Base-by-base conservation (phyloP, 2,329 filamentous ascomycete species). In the Penicillium crustosum region DNA sequence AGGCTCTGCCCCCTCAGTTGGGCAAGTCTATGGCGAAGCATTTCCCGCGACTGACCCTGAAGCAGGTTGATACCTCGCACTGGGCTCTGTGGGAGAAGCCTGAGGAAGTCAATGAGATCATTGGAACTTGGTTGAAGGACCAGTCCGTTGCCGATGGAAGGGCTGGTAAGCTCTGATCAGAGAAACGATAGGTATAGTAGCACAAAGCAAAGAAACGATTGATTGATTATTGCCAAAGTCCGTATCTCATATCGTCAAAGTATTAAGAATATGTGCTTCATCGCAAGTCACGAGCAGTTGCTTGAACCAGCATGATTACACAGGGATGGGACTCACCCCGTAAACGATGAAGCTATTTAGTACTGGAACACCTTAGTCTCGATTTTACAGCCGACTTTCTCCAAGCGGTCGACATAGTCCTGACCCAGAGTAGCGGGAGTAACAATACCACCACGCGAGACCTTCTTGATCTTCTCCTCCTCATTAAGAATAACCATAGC, bases 41-140 rank as follows among this genome's bases (percentile, higher is more conserved):
- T 61, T 85, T 93, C 59, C 82, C 84, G 2, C 81, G 85, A 47
- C 74, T 95, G 68, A 89, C 84, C 8, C 80, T 82, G 59, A 81
- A 77, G 9, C 84, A 89, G 71, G 87, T 96, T 54, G 75, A 87
- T 36, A 82, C 88, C 0, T 79, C 82, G 19, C 94, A 97, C 75
- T 97, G 93, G 93, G 90, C 88, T 45, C 76, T 96, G 70, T 87
- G 86, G 79, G 85, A 96, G 79, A 84, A 83, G 62, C 82, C 88
- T 0, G 83, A 81, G 23, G 84, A 88, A 66, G 84, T 91, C 3
- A 97, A 97, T 73, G 73, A 70, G 49, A 78, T 86, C 59, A 80
- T 96, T 65, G 80, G 78, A 55, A 79, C 82, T 57, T 96, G 92
- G 84, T 64, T 95, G 59, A 81, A 83, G 58, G 77, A 75, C 17